phyloP scores from a whole-genome alignment of 148 eudicot genomes.

The Gaultheria prostrata region DNA sequence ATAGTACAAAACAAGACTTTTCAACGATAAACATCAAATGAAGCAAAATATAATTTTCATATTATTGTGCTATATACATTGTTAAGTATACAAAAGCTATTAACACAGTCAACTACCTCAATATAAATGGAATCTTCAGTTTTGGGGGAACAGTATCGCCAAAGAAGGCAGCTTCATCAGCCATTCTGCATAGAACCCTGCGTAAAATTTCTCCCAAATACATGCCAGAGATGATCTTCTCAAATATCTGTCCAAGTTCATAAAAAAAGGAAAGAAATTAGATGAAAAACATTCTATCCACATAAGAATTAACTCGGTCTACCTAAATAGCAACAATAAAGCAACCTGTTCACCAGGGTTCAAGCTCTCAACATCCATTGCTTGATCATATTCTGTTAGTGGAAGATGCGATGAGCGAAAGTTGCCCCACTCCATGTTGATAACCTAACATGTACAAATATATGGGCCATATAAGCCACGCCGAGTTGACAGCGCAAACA shows the following conservation, averaged over 20 bases:
- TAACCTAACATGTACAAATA: slow-evolving; percentile 47
- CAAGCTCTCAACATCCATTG: slow-evolving; percentile 71
- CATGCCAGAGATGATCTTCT: slow-evolving; percentile 92
- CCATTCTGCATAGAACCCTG: slow-evolving; percentile 71
- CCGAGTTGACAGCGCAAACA: background rate
- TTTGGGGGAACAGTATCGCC: slow-evolving; percentile 78
- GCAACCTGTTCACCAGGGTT: slow-evolving; percentile 90
- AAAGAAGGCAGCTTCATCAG: slow-evolving; percentile 79
- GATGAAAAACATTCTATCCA: background rate
- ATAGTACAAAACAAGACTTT: background rate
- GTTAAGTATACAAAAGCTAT: background rate
- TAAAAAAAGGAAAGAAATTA: background rate
- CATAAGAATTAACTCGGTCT: background rate
- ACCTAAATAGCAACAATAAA: background rate
- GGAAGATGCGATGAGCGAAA: slow-evolving; percentile 87
- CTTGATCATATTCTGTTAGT: slow-evolving; percentile 64
- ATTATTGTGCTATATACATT: background rate
- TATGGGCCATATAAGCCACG: background rate
- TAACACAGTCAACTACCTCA: slow-evolving; percentile 20
- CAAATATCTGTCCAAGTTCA: slow-evolving; percentile 60
- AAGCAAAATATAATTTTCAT: background rate
- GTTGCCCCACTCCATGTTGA: slow-evolving; percentile 96
- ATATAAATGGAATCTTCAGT: slow-evolving; percentile 57
- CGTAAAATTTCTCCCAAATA: slow-evolving; percentile 95
- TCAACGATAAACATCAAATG: background rate